A percentile compares a stretch with the other conserved stretches of the same genome.
These are phyloP conservation scores for Austroboletus festivus DNA, from an alignment of 768 basidiomycete species.

Conservation along the genomic window DNA sequence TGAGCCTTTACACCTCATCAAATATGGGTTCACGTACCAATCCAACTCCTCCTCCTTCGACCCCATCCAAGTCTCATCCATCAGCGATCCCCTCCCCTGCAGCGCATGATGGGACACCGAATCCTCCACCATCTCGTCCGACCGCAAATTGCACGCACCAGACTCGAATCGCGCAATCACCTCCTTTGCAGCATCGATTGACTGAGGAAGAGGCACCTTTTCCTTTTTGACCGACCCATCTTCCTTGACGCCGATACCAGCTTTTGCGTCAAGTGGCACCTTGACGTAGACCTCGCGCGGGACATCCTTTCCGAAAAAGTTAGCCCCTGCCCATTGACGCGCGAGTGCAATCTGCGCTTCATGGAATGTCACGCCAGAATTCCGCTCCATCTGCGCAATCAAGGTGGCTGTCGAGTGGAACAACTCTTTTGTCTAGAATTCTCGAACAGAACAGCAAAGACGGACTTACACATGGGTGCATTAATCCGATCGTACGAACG, in stretches of 20 bases:
- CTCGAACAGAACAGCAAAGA: slow-evolving; percentile 3
- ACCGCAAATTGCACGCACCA: slow-evolving; percentile 53
- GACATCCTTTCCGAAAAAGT: slow-evolving; percentile 30
- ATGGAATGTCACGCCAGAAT: slow-evolving; percentile 76
- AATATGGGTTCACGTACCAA: slow-evolving; percentile 49
- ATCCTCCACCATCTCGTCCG: slow-evolving; percentile 65
- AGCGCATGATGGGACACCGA: slow-evolving; percentile 81
- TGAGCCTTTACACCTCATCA: slow-evolving; percentile 4
- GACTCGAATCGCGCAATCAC: slow-evolving; percentile 69
- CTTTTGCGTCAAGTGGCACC: slow-evolving; percentile 47
- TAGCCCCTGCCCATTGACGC: slow-evolving; percentile 65
- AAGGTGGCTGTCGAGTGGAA: slow-evolving; percentile 33
- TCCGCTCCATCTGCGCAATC: slow-evolving; percentile 68
- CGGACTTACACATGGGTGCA: slow-evolving; percentile 56
- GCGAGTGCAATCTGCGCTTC: slow-evolving; percentile 85
- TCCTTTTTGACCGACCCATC: slow-evolving; percentile 54
- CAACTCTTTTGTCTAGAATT: slow-evolving; percentile 20
- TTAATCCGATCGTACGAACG: slow-evolving; percentile 90
- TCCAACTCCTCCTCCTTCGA: slow-evolving; percentile 78
- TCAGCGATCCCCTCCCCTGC: slow-evolving; percentile 54
- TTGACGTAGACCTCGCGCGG: slow-evolving; percentile 59
- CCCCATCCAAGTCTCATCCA: slow-evolving; percentile 85
- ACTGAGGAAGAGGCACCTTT: slow-evolving; percentile 64
- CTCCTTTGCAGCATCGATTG: slow-evolving; percentile 64
- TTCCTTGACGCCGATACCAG: slow-evolving; percentile 49